Evolutionary conservation across 768 basidiomycete species (phyloP), one percentile per base, ranked within the genome.

Genomic region (Tephrocybe sp.): DNA sequence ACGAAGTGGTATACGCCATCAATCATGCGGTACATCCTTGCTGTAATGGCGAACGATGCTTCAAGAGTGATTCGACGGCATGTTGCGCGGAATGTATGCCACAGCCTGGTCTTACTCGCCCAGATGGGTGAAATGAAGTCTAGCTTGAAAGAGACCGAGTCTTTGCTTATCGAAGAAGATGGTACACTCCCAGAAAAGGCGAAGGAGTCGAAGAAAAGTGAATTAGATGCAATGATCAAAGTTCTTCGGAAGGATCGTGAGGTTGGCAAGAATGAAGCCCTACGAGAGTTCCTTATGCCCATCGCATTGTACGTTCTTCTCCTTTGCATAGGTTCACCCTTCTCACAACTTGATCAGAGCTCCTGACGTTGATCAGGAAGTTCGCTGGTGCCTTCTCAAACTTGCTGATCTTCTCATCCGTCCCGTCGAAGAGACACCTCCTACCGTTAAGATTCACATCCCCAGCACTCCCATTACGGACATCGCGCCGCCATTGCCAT

Each of bases 81-180:
- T 65, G 89, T 98, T 30, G 88, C 95, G 4, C 80, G 86, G 34
- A 86, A 79, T 47, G 84, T 91, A 18, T 89, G 89, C 58, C 88
- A 93, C 58, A 91, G 93, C 51, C 74, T 98, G 52, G 87, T 91
- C 7, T 71, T 97, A 8, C 69, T 94, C 30, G 85, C 90, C 3
- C 84, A 88, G 30, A 85, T 97, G 77, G 94, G 94, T 46, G 94
- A 95, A 60, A 86, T 98, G 77, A 90, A 85, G 68, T 75, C 82
- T 12, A 73, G 75, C 43, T 58, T 77, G 36, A 92, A 89, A 64
- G 90, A 93, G 52, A 65, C 80, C 0, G 88, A 91, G 55, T 77
- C 86, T 4, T 65, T 93, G 23, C 75, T 93, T 11, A 90, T 94
- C 38, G 91, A 94, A 66, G 91, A 93, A 61, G 90, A 93, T 57